Conservation (phyloP, 148 eudicot species). For the Simmondsia chinensis region DNA sequence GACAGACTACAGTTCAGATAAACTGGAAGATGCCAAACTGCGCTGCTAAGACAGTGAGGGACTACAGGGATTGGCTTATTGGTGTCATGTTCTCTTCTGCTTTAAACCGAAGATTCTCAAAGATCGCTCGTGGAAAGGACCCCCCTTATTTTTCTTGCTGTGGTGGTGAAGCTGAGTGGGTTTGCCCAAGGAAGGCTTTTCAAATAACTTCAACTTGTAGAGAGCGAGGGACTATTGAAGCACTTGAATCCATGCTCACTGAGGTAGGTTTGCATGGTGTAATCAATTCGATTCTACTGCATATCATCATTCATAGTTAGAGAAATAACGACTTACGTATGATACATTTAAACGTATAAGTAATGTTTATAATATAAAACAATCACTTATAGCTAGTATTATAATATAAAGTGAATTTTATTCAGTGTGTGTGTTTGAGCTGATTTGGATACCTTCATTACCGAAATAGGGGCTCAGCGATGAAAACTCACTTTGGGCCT, state of each 20-base stretch:
- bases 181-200: constrained; percentile 52
- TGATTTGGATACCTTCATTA: too few relatives aligned
- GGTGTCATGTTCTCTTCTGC: constrained; percentile 74
- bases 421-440: too few relatives aligned
- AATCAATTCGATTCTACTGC: too few relatives aligned
- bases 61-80: constrained; percentile 62
- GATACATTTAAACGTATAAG: too few relatives aligned
- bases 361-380: too few relatives aligned
- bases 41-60: constrained; percentile 57
- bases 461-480: too few relatives aligned
- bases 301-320: too few relatives aligned
- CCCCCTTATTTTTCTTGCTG: constrained; percentile 81
- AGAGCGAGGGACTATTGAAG: constrained; percentile 55
- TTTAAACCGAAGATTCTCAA: constrained; percentile 69
- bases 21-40: constrained; percentile 71
- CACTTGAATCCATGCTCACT: constrained; percentile 50
- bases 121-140: constrained; percentile 67
- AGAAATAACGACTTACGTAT: too few relatives aligned
- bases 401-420: too few relatives aligned
- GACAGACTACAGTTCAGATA: constrained; percentile 76
- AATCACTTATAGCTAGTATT: too few relatives aligned
- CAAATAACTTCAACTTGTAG: constrained; percentile 68
- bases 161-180: constrained; percentile 50
- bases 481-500: too few relatives aligned
- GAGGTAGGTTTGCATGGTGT: constrained; percentile 42